Conservation (phyloP, 495 filamentous ascomycete species). For the Xylaria acuta region DNA sequence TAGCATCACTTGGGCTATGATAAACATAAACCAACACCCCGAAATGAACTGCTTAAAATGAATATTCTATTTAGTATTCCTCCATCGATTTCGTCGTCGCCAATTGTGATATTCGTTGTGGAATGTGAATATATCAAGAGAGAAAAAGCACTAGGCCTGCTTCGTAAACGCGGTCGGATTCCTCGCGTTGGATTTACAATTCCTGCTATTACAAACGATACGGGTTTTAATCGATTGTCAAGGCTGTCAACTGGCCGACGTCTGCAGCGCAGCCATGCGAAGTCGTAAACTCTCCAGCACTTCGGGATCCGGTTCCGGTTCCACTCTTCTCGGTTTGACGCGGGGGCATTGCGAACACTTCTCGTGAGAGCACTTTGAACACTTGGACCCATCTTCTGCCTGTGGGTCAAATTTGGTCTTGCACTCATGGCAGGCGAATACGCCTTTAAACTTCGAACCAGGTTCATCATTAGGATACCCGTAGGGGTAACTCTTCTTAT, state of each 20-base stretch:
- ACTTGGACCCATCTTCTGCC: slow-evolving; percentile 52
- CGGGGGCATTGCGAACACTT: slow-evolving; percentile 56
- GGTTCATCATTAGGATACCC: slow-evolving; percentile 76
- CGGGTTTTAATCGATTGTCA: neutral
- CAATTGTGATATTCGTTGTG: neutral
- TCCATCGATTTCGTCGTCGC: slow-evolving; percentile 12
- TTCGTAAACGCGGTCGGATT: neutral
- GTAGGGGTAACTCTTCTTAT: slow-evolving; percentile 74
- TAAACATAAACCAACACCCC: slow-evolving; percentile 14
- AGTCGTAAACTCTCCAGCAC: slow-evolving; percentile 60
- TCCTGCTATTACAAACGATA: neutral
- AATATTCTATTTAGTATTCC: slow-evolving; percentile 6
- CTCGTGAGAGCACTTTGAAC: slow-evolving; percentile 66
- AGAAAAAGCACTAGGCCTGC: neutral
- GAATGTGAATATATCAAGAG: slow-evolving; percentile 7
- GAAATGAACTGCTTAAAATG: slow-evolving; percentile 18
- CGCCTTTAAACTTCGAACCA: slow-evolving; percentile 51
- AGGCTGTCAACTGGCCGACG: slow-evolving; percentile 26
- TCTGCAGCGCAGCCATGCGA: slow-evolving; percentile 35
- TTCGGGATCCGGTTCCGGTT: slow-evolving; percentile 69
- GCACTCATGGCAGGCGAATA: slow-evolving; percentile 72
- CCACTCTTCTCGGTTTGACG: slow-evolving; percentile 62
- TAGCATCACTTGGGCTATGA: slow-evolving; percentile 8
- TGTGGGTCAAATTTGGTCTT: slow-evolving; percentile 57
- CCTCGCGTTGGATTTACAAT: neutral